A percentile compares a stretch with the other conserved stretches of the same genome.
phyloP scores from a whole-genome alignment of 2,329 filamentous ascomycete species.

The Paracamarosporium sp. region DNA sequence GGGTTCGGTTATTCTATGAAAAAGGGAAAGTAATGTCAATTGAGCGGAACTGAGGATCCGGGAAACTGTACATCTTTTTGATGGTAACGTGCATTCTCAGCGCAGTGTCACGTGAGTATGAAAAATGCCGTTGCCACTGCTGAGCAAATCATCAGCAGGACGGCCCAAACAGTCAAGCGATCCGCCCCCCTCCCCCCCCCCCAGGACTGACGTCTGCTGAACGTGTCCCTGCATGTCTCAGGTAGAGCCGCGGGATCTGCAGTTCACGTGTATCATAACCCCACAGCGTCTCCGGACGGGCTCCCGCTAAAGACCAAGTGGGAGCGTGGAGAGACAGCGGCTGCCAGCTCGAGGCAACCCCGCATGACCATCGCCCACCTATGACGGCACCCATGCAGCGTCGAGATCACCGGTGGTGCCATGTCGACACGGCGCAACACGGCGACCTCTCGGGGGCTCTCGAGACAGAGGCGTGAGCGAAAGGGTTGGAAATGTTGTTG shows the following conservation, averaged over 20 bases:
- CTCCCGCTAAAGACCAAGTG: conserved; percentile 13
- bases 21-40: too few relatives aligned
- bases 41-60: too few relatives aligned
- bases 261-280: conserved; percentile 6
- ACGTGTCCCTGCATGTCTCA: background rate
- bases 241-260: background rate
- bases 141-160: too few relatives aligned
- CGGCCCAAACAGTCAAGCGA: too few relatives aligned
- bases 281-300: conserved; percentile 14
- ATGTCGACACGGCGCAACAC: background rate
- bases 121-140: too few relatives aligned
- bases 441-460: background rate
- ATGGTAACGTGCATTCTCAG: too few relatives aligned
- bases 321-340: conserved; percentile 8
- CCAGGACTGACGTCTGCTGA: background rate
- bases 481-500: background rate
- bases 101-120: too few relatives aligned
- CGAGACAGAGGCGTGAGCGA: background rate
- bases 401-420: conserved; percentile 1
- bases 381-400: conserved; percentile 20
- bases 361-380: conserved; percentile 17
- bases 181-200: too few relatives aligned
- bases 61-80: too few relatives aligned
- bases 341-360: conserved; percentile 17
- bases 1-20: too few relatives aligned